Base-by-base conservation (phyloP, 345 rosid genomes). In the Bruguiera sexangula region DNA sequence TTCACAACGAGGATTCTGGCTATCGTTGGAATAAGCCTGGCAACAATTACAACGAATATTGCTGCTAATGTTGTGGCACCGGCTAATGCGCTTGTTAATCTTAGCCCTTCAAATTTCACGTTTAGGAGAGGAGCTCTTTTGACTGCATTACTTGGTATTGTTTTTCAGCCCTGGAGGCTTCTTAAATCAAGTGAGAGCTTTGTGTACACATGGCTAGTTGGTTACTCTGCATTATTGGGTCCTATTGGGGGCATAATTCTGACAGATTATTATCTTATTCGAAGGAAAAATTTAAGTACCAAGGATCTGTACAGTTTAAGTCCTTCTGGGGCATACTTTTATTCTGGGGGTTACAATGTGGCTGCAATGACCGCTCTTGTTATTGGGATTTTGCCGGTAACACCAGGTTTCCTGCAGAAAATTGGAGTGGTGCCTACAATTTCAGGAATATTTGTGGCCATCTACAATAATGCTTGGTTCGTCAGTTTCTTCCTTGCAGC, bases 31-130 rank as follows among this genome's bases (percentile, higher is more conserved):
- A 91, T 94, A 62, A 85, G 90, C 46, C 81, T 94, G 0, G 96
- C 98, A 24, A 94, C 97, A 30, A 67, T 89, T 69, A 88, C 96
- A 22, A 94, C 97, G 29, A 94, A 94, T 76, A 91, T 91, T 34
- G 98, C 96, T 26, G 98, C 98, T 43, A 94, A 94, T 56, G 95
- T 89, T 2, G 87, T 94, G 9, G 96, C 97, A 5, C 98, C 97
- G 0, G 98, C 97, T 13, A 94, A 91, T 69, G 98, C 96, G 7
- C 84, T 94, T 1, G 95, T 89, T 69, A 94, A 91, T 71, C 93
- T 94, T 15, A 87, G 82, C 81, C 96, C 97, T 29, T 85, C 94
- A 29, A 75, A 63, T 27, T 89, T 94, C 86, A 91, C 95, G 10
- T 94, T 94, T 59, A 82, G 89, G 67, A 84, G 84, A 72, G 97